These are phyloP conservation scores for Juglanconis oblonga DNA, from an alignment of 2,329 filamentous ascomycete genomes.

Conservation along the genomic window DNA sequence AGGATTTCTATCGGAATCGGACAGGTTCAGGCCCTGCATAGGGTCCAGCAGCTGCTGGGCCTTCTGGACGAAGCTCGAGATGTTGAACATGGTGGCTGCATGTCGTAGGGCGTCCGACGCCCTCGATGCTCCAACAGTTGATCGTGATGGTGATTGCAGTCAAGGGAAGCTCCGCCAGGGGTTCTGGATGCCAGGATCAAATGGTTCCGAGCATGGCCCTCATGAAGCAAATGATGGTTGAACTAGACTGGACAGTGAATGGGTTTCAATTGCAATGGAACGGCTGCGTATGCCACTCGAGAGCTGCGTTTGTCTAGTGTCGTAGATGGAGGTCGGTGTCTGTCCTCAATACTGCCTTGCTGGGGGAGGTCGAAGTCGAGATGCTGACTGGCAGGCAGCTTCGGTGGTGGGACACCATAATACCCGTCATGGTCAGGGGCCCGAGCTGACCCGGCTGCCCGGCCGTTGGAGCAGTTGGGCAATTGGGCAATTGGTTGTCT, in stretches of 20 bases:
- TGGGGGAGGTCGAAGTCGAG: too few relatives aligned
- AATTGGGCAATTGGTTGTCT: too few relatives aligned
- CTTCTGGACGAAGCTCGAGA: slow-evolving; percentile 85
- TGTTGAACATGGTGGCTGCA: slow-evolving; percentile 52
- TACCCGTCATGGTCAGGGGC: neutral
- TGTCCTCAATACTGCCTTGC: too few relatives aligned
- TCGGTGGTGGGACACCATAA: neutral
- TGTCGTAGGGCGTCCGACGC: slow-evolving; percentile 14
- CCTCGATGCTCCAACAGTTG: slow-evolving; percentile 11
- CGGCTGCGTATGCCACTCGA: neutral
- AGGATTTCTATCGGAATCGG: slow-evolving; percentile 73
- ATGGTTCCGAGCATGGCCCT: neutral
- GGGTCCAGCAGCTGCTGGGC: slow-evolving; percentile 94
- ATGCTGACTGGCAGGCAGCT: neutral
- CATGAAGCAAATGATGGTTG: neutral
- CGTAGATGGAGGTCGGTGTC: neutral
- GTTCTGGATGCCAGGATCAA: neutral
- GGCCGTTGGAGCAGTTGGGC: too few relatives aligned
- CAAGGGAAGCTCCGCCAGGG: slow-evolving; percentile 2
- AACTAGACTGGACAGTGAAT: neutral
- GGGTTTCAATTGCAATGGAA: neutral
- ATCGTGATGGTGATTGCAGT: neutral
- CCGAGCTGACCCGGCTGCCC: neutral
- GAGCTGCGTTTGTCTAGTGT: neutral
- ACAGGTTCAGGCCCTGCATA: slow-evolving; percentile 70